Percentiles rank a stretch among this genome's conserved stretches.
These are phyloP conservation scores for Phytophthora idaei DNA, from an alignment of 352 stramenopile species.

Conservation along the genomic window DNA sequence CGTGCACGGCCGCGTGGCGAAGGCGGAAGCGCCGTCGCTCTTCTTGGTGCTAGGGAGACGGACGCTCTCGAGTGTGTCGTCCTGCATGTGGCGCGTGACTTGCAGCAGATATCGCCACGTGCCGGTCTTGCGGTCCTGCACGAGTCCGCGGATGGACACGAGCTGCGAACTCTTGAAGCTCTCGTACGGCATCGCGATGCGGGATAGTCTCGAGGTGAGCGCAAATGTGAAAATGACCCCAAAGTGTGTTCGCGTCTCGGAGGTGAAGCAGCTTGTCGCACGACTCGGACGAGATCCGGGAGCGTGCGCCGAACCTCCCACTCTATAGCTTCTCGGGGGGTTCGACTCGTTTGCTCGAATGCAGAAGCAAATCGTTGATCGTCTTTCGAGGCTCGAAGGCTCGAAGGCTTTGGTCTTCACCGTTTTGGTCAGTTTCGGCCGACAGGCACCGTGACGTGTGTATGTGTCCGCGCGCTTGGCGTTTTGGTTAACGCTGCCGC, in stretches of 20 bases:
- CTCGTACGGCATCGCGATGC: slow-evolving; percentile 67
- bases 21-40: slow-evolving; percentile 8
- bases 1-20: slow-evolving; percentile 30
- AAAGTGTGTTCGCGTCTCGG: not conserved
- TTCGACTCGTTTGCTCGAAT: slow-evolving; percentile 22
- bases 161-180: slow-evolving; percentile 74
- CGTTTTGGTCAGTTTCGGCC: slow-evolving; percentile 11
- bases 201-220: not conserved
- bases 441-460: slow-evolving; percentile 11
- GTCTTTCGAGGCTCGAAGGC: slow-evolving; percentile 6
- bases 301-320: slow-evolving; percentile 36
- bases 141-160: slow-evolving; percentile 71
- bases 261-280: slow-evolving; percentile 19
- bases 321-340: slow-evolving; percentile 14
- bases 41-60: slow-evolving; percentile 12
- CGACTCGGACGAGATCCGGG: slow-evolving; percentile 19
- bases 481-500: not conserved
- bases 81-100: slow-evolving; percentile 56
- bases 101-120: slow-evolving; percentile 76
- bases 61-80: slow-evolving; percentile 17
- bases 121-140: slow-evolving; percentile 64
- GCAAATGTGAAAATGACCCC: slow-evolving; percentile 35
- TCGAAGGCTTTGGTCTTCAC: not conserved
- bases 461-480: not conserved
- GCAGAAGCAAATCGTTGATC: slow-evolving; percentile 13